Evolutionary conservation across 371 early-diverging fungal genomes (phyloP).

Genomic region (Mortierella sp.): DNA sequence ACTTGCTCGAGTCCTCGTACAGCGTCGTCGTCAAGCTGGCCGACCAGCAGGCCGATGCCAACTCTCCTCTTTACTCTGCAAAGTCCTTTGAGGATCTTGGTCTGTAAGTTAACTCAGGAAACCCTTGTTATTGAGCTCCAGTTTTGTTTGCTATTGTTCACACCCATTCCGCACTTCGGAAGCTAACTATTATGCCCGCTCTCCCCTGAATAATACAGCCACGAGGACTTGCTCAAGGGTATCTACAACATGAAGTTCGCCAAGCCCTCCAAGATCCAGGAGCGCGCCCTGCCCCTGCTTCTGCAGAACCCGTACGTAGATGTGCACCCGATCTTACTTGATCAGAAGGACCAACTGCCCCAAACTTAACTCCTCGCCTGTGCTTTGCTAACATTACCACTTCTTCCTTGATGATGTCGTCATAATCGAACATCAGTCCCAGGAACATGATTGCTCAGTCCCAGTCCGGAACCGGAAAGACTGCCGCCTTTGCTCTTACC

Average conservation of each 20-base stretch:
- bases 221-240: slow-evolving; percentile 88
- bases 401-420: too few relatives aligned
- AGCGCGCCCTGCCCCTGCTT: slow-evolving; percentile 93
- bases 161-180: not conserved
- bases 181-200: not conserved
- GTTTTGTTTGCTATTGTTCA: not conserved
- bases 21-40: slow-evolving; percentile 87
- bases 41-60: slow-evolving; percentile 79
- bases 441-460: slow-evolving; percentile 92
- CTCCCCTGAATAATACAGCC: slow-evolving; percentile 38
- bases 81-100: slow-evolving; percentile 85
- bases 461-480: slow-evolving; percentile 96
- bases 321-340: not conserved
- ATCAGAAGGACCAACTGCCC: not conserved
- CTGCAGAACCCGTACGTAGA: slow-evolving; percentile 75
- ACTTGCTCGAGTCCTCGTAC: slow-evolving; percentile 70
- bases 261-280: slow-evolving; percentile 97
- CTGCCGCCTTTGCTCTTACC: slow-evolving; percentile 96
- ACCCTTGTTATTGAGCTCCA: not conserved
- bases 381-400: not conserved
- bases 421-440: slow-evolving; percentile 32
- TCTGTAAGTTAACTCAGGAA: slow-evolving; percentile 60
- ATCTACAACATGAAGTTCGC: slow-evolving; percentile 94
- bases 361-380: not conserved
- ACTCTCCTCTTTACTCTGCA: slow-evolving; percentile 83